Evolutionary conservation across 192 early-diverging fungal genomes (phyloP), one percentile per base, ranked within the genome.

Genomic region (Paraglomus occultum): DNA sequence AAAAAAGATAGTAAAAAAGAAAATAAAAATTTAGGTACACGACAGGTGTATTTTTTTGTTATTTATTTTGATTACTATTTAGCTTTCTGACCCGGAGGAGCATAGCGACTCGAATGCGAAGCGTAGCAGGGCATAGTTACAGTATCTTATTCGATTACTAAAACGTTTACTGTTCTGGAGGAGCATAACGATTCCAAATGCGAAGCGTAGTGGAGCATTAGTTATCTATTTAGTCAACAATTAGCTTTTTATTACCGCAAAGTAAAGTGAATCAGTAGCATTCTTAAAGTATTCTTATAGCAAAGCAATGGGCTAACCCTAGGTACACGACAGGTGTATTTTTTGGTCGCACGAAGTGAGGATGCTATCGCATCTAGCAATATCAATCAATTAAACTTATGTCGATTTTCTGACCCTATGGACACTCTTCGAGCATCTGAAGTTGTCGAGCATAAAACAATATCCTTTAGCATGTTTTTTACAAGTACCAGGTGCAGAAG

Each of bases 151-250:
- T 57, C 10, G 54, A n/a, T 57, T 57, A 20, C 54, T n/a, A 57
- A 57, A 57, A 10, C n/a, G 54, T 57, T 20, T 57, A 10, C 54
- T 57, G 54, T 57, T 23, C 22, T 23, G 6, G 54, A 57, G 54
- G 54, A 57, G 54, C 54, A 57, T 57, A 57, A 7, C 54, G 54
- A 57, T 7, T 57, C 54, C 54, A 7, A 23, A 20, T 57, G 54
- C 54, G n/a, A n/a, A n/a, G n/a, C n/a, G n/a, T n/a, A n/a, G n/a
- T n/a, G n/a, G n/a, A n/a, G 54, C 31, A 31, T 31, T 57, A 57
- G 54, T 57, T 57, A 57, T 57, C 54, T 57, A 20, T 57, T 57
- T 57, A 57, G 54, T 57, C 31, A 10, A 20, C 54, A 57, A 57
- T 57, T 31, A 31, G 31, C 31, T 31, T 31, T 31, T 31, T 31